A percentile compares a stretch with the other conserved stretches of the same genome.
phyloP scores from a whole-genome alignment of 2,329 filamentous ascomycete species.

The Kalaharituber pfeilii region DNA sequence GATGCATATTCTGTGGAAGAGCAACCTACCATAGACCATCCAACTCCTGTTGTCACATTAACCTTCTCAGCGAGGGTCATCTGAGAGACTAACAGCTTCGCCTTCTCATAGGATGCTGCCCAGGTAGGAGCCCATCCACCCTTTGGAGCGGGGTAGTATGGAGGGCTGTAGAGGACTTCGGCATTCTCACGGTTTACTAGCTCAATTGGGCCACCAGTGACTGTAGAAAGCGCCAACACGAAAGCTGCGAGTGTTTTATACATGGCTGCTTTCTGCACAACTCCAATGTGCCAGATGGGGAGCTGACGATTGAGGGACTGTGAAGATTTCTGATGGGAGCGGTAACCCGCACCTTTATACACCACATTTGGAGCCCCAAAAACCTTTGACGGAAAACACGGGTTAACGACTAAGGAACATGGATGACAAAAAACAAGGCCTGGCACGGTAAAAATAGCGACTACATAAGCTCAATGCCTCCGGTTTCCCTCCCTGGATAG shows the following conservation, averaged over 20 bases:
- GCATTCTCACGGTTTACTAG: not conserved
- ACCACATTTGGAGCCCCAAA: too few relatives aligned
- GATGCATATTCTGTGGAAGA: too few relatives aligned
- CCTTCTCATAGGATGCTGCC: conserved; percentile 52
- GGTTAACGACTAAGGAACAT: too few relatives aligned
- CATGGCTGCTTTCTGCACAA: not conserved
- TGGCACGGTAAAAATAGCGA: too few relatives aligned
- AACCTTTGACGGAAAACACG: too few relatives aligned
- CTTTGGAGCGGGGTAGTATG: conserved; percentile 57
- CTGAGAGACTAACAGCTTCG: conserved; percentile 46
- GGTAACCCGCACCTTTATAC: too few relatives aligned
- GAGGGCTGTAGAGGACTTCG: conserved; percentile 23
- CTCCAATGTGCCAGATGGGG: too few relatives aligned
- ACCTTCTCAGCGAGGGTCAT: conserved; percentile 71
- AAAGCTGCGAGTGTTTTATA: not conserved
- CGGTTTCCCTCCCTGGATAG: too few relatives aligned
- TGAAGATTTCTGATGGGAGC: too few relatives aligned
- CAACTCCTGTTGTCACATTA: conserved; percentile 37
- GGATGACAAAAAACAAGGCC: too few relatives aligned
- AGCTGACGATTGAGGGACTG: too few relatives aligned
- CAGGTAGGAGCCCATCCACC: conserved; percentile 53
- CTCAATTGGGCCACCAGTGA: not conserved
- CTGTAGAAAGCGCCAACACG: not conserved
- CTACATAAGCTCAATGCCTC: too few relatives aligned
- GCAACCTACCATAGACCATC: conserved; percentile 41